These are phyloP conservation scores for Plasmodium ovale DNA, from an alignment of 169 alveolate genomes.

Conservation along the genomic window DNA sequence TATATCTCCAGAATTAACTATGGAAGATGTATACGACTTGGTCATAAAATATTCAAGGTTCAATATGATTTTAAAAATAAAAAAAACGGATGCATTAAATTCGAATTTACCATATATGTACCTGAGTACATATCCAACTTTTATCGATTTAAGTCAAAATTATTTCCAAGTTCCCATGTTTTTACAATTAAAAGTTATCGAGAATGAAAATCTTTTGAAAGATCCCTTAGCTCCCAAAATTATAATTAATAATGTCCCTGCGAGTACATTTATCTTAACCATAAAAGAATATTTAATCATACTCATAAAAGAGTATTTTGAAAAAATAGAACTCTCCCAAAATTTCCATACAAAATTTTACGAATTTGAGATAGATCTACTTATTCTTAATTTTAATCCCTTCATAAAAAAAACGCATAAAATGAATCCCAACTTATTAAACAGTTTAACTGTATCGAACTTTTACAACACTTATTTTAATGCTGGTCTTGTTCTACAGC, in stretches of 20 bases:
- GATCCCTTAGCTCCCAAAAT: conserved; percentile 11
- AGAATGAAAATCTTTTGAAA: conserved; percentile 2
- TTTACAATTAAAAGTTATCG: conserved; percentile 3
- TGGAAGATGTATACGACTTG: conserved; percentile 26
- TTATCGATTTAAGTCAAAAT: conserved; percentile 67
- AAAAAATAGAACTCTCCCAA: background rate
- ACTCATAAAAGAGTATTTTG: conserved; percentile 17
- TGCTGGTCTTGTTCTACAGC: conserved; percentile 35
- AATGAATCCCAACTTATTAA: conserved; percentile 14
- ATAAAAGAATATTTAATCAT: conserved; percentile 10
- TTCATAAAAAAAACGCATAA: conserved; percentile 24
- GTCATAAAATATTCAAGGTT: conserved; percentile 30
- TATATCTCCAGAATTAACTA: background rate
- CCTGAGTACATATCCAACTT: conserved; percentile 33
- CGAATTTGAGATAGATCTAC: conserved; percentile 43
- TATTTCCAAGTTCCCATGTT: conserved; percentile 55
- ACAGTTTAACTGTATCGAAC: conserved; percentile 38
- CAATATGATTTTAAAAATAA: conserved; percentile 14
- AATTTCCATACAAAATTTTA: conserved; percentile 10
- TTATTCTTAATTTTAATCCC: conserved; percentile 12
- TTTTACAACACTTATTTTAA: conserved; percentile 53
- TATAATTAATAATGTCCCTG: conserved; percentile 60
- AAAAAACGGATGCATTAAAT: conserved; percentile 12
- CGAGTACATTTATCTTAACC: conserved; percentile 24
- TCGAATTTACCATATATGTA: conserved; percentile 35